A percentile compares a stretch with the other conserved stretches of the same genome.
These are phyloP conservation scores for Gossypium gossypioides DNA, from an alignment of 441 rosid species.

Conservation along the genomic window DNA sequence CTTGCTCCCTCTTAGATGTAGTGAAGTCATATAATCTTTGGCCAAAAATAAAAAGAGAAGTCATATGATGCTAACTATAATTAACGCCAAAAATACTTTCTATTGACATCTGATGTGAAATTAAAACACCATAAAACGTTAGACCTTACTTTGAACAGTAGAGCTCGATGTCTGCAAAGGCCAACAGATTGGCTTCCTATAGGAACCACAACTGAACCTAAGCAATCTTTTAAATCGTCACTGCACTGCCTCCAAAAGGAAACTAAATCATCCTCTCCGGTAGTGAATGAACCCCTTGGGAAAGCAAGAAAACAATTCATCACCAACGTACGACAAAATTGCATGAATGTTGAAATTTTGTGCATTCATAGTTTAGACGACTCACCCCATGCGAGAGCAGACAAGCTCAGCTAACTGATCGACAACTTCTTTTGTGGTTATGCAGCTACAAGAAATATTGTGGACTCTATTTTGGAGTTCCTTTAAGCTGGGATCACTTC, in stretches of 20 bases:
- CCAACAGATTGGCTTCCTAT: conserved; percentile 83
- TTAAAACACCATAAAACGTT: neutral
- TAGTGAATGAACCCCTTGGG: conserved; percentile 59
- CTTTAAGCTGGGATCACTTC: conserved; percentile 63
- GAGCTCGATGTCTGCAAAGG: conserved; percentile 91
- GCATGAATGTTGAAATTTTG: conserved; percentile 7
- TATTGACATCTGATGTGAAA: neutral
- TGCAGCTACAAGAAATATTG: conserved; percentile 57
- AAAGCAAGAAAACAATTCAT: conserved; percentile 21
- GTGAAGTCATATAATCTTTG: neutral
- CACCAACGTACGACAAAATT: conserved; percentile 11
- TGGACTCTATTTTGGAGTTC: conserved; percentile 75
- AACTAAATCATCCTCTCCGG: conserved; percentile 56
- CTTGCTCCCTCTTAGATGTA: neutral
- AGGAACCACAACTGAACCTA: conserved; percentile 78
- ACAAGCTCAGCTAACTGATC: conserved; percentile 91
- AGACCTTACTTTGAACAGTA: conserved; percentile 81
- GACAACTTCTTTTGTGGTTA: conserved; percentile 75
- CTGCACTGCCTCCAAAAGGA: conserved; percentile 73
- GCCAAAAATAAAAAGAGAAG: neutral
- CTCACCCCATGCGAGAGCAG: conserved; percentile 89
- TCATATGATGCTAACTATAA: neutral
- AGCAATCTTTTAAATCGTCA: conserved; percentile 61
- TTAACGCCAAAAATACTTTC: neutral
- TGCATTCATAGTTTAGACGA: conserved; percentile 18